Conservation (phyloP, 805 yeast genomes). For the Danielozyma ontarioensis region DNA sequence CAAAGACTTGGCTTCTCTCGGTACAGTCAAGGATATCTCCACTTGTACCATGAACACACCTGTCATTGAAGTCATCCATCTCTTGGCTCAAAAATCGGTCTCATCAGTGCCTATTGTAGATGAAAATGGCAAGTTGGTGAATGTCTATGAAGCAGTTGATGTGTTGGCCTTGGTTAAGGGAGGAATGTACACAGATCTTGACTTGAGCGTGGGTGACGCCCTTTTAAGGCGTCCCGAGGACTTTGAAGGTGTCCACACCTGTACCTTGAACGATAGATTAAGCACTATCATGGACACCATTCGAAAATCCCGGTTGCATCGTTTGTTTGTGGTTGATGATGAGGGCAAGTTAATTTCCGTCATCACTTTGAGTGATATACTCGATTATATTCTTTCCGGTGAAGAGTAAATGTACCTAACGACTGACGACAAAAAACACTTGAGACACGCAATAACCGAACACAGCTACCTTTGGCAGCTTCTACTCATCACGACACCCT, state of each 20-base stretch:
- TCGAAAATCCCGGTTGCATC: slow-evolving; percentile 82
- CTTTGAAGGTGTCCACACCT: slow-evolving; percentile 96
- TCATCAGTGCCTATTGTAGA: slow-evolving; percentile 93
- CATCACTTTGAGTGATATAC: slow-evolving; percentile 85
- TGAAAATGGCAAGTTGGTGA: slow-evolving; percentile 59
- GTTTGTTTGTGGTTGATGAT: slow-evolving; percentile 90
- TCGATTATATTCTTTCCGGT: slow-evolving; percentile 73
- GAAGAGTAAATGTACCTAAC: slow-evolving; percentile 32
- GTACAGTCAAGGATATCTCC: slow-evolving; percentile 48
- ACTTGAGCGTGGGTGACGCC: slow-evolving; percentile 93
- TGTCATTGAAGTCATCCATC: slow-evolving; percentile 85
- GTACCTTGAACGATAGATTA: slow-evolving; percentile 80
- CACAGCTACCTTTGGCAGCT: no score
- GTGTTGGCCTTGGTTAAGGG: slow-evolving; percentile 89
- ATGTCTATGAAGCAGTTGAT: slow-evolving; percentile 95
- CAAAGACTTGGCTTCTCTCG: slow-evolving; percentile 61
- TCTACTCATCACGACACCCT: no score
- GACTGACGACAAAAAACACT: no score
- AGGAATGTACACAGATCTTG: slow-evolving; percentile 86
- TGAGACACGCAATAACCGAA: no score
- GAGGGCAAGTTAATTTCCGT: slow-evolving; percentile 74
- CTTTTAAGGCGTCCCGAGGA: slow-evolving; percentile 89
- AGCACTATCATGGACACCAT: slow-evolving; percentile 91
- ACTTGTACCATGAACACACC: slow-evolving; percentile 89
- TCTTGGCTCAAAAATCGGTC: slow-evolving; percentile 73